Evolutionary conservation across 495 filamentous ascomycete species (phyloP).

Genomic region (Aspergillus sclerotioniger): DNA sequence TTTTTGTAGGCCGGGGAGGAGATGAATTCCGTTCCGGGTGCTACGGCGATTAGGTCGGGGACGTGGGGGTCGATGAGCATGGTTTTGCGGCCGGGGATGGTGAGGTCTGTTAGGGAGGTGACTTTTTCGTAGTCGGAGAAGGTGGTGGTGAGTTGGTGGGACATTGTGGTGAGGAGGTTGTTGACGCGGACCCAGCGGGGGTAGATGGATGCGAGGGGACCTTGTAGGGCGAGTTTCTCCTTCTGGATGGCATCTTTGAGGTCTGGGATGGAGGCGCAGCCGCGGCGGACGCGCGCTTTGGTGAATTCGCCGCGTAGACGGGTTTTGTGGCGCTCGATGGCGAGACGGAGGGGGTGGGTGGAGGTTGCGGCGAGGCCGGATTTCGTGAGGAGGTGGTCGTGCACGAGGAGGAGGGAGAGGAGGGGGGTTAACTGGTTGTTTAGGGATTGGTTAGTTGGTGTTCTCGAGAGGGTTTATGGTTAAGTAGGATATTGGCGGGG

Average conservation of each 20-base stretch:
- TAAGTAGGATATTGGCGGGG: background rate
- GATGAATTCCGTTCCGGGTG: constrained; percentile 64
- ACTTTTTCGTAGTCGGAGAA: constrained; percentile 59
- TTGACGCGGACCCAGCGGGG: constrained; percentile 93
- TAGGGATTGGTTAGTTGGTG: constrained; percentile 1
- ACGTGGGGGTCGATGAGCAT: constrained; percentile 72
- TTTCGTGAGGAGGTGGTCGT: constrained; percentile 82
- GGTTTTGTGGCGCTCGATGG: constrained; percentile 78
- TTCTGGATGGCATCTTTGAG: constrained; percentile 56
- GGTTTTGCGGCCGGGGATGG: constrained; percentile 23
- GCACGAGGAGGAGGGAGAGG: constrained; percentile 76
- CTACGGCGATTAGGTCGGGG: constrained; percentile 77
- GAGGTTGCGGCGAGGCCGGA: constrained; percentile 73
- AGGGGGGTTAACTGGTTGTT: constrained; percentile 68
- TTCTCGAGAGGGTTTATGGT: no score
- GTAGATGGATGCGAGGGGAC: constrained; percentile 38
- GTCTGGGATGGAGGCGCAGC: constrained; percentile 60
- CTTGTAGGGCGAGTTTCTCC: constrained; percentile 27
- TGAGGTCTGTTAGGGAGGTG: constrained; percentile 43
- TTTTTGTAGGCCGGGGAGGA: constrained; percentile 66
- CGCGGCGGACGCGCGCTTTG: constrained; percentile 68
- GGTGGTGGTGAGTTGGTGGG: constrained; percentile 65
- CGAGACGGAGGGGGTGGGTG: constrained; percentile 69
- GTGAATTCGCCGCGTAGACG: constrained; percentile 79
- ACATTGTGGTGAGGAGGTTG: constrained; percentile 65